These are phyloP conservation scores for Symmetrospora coprosmae DNA, from an alignment of 768 basidiomycete genomes.

Conservation along the genomic window DNA sequence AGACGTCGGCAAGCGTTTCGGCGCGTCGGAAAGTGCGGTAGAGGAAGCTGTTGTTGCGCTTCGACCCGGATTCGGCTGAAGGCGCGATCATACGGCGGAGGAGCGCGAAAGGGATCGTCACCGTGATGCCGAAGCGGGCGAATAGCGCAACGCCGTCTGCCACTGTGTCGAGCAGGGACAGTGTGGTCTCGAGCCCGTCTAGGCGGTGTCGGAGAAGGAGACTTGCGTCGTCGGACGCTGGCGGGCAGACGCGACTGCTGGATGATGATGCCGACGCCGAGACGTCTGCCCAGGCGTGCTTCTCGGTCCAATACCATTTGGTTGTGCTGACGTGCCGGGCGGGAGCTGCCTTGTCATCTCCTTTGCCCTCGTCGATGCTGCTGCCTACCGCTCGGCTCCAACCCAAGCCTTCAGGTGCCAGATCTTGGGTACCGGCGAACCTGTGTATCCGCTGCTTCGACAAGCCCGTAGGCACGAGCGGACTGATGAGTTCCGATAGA, in stretches of 20 bases:
- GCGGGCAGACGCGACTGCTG: too few relatives aligned
- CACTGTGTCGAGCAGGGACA: constrained; percentile 15
- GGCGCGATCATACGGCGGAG: neutral
- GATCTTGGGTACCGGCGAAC: constrained; percentile 10
- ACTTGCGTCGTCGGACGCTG: constrained; percentile 10
- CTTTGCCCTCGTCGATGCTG: too few relatives aligned
- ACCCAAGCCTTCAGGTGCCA: neutral
- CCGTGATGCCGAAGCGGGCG: neutral
- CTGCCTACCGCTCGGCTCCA: too few relatives aligned
- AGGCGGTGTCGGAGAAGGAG: neutral
- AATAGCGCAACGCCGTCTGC: constrained; percentile 18
- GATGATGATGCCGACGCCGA: too few relatives aligned
- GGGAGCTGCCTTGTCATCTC: too few relatives aligned
- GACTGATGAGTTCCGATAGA: constrained; percentile 1
- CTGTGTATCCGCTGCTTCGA: neutral
- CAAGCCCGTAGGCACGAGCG: neutral
- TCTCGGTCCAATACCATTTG: constrained; percentile 11
- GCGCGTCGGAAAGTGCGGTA: neutral
- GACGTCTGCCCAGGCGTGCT: constrained; percentile 11
- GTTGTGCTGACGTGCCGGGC: neutral
- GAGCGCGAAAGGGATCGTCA: constrained; percentile 1
- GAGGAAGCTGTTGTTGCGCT: neutral
- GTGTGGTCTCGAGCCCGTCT: constrained; percentile 4
- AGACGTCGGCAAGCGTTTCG: constrained; percentile 8
- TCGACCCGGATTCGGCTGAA: neutral